Evolutionary conservation across 345 rosid genomes (phyloP).

Genomic region (Theobroma cacao): DNA sequence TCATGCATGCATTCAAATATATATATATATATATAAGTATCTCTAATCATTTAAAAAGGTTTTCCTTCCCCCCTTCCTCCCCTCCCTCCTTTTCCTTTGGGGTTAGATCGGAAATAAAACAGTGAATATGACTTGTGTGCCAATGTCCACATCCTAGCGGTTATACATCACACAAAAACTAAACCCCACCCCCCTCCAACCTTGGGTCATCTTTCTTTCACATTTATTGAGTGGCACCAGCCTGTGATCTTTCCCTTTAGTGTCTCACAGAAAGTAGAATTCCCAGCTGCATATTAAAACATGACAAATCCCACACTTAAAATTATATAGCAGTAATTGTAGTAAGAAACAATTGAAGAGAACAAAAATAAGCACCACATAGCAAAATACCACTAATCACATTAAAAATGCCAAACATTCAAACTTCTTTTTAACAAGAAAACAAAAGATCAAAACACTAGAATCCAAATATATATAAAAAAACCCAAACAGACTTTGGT

Average conservation of each 20-base stretch:
- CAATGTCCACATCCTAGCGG: background rate
- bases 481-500: background rate
- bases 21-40: too few relatives aligned
- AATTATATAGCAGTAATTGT: too few relatives aligned
- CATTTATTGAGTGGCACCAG: background rate
- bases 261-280: background rate
- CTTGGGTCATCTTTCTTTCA: background rate
- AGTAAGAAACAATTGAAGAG: background rate
- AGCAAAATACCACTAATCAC: background rate
- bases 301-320: background rate
- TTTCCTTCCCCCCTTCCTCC: background rate
- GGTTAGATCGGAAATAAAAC: background rate
- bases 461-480: background rate
- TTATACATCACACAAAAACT: background rate
- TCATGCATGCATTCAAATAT: background rate
- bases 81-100: background rate
- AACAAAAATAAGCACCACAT: background rate
- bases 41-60: background rate
- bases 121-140: background rate
- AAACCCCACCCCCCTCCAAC: background rate
- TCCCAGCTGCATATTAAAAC: background rate
- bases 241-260: background rate
- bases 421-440: background rate
- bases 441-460: background rate
- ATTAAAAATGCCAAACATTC: background rate